Conservation (phyloP, 257 asterid species). For the Scutellaria baicalensis region DNA sequence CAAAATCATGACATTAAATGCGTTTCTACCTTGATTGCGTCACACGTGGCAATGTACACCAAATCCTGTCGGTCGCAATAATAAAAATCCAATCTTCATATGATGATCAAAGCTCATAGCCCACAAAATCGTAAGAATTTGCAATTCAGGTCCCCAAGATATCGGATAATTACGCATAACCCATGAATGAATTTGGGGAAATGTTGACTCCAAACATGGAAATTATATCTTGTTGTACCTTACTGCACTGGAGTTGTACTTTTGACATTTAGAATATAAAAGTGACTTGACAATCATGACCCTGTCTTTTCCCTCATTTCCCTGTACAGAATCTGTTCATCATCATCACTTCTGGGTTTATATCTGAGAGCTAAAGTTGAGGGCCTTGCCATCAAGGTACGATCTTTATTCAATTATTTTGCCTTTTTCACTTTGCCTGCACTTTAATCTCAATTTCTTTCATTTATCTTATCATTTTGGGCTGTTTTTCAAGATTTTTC, state of each 20-base stretch:
- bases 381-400: conserved; percentile 4
- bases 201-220: too few relatives aligned
- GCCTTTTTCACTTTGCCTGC: background rate
- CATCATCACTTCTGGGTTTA: background rate
- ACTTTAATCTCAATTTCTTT: background rate
- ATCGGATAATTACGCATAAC: background rate
- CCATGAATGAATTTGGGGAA: background rate
- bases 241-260: background rate
- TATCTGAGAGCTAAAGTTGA: background rate
- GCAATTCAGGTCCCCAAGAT: background rate
- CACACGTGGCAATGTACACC: too few relatives aligned
- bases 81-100: too few relatives aligned
- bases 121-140: background rate
- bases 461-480: background rate
- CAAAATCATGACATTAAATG: too few relatives aligned
- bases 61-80: too few relatives aligned
- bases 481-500: background rate
- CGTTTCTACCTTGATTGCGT: too few relatives aligned
- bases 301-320: background rate
- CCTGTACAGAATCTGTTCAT: background rate
- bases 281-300: background rate
- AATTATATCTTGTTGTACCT: background rate
- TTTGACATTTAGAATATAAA: background rate
- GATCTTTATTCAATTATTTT: background rate
- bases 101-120: too few relatives aligned